phyloP scores from a whole-genome alignment of 192 early-diverging fungal genomes.

The Tieghemiomyces parasiticus region DNA sequence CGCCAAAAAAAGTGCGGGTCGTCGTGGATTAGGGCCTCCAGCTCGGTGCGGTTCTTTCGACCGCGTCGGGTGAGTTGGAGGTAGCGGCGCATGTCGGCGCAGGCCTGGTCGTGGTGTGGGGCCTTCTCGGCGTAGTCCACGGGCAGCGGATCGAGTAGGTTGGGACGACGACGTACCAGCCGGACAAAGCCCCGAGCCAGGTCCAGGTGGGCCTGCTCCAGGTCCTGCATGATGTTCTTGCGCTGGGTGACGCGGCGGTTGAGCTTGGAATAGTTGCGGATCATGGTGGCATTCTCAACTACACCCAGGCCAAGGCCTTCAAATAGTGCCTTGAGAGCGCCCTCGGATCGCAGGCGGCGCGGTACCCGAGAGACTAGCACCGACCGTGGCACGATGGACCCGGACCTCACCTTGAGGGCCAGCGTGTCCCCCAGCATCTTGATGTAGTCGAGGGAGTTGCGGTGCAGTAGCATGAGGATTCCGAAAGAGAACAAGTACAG shows the following conservation, averaged over 20 bases:
- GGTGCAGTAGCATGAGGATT: slow-evolving; percentile 38
- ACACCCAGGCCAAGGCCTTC: slow-evolving; percentile 34
- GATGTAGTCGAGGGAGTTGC: slow-evolving; percentile 37
- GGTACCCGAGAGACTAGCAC: slow-evolving; percentile 40
- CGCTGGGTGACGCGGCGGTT: slow-evolving; percentile 24
- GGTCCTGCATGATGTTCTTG: slow-evolving; percentile 21
- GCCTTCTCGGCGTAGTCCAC: neutral
- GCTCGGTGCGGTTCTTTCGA: neutral
- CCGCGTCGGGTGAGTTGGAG: neutral
- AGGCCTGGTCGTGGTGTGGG: neutral
- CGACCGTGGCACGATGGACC: slow-evolving; percentile 26
- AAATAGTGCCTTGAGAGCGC: slow-evolving; percentile 30
- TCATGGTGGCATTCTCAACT: slow-evolving; percentile 34
- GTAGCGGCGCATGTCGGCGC: neutral
- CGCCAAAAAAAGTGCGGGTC: slow-evolving; percentile 1
- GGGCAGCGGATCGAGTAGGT: neutral
- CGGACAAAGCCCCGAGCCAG: slow-evolving; percentile 15
- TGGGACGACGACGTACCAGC: neutral
- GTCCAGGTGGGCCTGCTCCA: slow-evolving; percentile 33
- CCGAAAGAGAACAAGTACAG: slow-evolving; percentile 27
- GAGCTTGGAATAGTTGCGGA: slow-evolving; percentile 31
- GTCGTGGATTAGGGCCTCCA: neutral
- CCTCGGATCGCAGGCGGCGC: slow-evolving; percentile 28
- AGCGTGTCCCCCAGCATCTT: slow-evolving; percentile 24
- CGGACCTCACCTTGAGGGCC: slow-evolving; percentile 19